Evolutionary conservation across 176 grass and related monocot genomes (phyloP), one percentile per base, ranked within the genome.

Genomic region (Leersia perrieri): DNA sequence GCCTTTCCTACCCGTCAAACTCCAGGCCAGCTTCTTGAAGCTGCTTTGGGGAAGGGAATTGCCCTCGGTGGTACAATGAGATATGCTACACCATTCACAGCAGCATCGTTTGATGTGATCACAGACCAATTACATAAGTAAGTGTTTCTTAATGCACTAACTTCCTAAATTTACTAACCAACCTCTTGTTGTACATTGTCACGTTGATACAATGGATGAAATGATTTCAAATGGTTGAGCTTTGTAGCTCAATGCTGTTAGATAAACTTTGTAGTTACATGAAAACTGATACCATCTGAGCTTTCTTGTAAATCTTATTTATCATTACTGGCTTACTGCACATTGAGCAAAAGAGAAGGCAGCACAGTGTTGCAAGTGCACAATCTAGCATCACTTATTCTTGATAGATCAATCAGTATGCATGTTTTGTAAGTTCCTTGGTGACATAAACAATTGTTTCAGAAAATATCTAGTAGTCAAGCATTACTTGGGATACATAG

Each of bases 1-100:
- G 92, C 92, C n/a, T 98, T 95, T 75, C 95, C 95, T 78, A 98
- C 95, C 61, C 86, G 95, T 75, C 95, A 98, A 86, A 98, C 95
- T 61, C 95, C 92, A 23, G 95, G 95, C 0, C 95, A 98, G 84
- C 83, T 98, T 71, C 88, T 98, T 83, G 95, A 98, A 82, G 92
- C 95, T 91, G 95, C 95, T 76, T 74, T 98, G 84, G 95, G 92
- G 20, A 98, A 98, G 84, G 92, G 95, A 82, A 98, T 98, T 28
- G 88, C 92, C 5, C 78, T 85, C 13, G 84, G 79, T 25, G 92
- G 88, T 87, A 30, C 84, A 71, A 84, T 57, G 62, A 93, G 75
- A 95, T 93, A 98, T 79, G 92, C 95, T 12, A 98, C 95, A 80
- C 92, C 92, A 71, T 98, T 95, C 74, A 91, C 90, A 29, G 91